Evolutionary conservation across 331 rosid species (phyloP), one percentile per base, ranked within the genome.

Genomic region (Pyrus hybrid): DNA sequence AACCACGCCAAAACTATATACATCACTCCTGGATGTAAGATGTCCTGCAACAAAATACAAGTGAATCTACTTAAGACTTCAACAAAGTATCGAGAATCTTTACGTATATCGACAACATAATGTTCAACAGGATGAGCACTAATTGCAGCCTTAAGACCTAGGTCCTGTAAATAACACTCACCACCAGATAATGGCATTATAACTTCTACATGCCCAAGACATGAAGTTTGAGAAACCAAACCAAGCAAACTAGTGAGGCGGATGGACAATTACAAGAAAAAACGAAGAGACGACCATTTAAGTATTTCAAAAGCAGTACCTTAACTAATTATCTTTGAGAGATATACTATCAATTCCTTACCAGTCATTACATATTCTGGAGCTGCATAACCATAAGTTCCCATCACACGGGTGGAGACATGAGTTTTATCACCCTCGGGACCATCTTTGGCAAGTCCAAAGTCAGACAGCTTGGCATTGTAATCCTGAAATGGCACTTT

Each of bases 351-450:
- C 28, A 67, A 68, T 57, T 58, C 63, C 41, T 58, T 73, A 93
- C 98, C 98, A 5, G 98, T 93, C 98, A 93, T 93, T 70, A 93
- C 98, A 77, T 93, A 93, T 83, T 93, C 97, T 14, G 98, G 98
- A 57, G 98, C 98, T 35, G 98, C 98, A 26, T 93, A 93, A 70
- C 98, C 98, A 71, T 93, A 93, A 26, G 98, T 93, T 86, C 98
- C 98, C 98, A 93, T 93, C 76, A 93, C 98, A 45, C 98, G 93
- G 45, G 45, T 41, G 45, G 45, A 41, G 45, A 41, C 45, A 41
- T 41, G 45, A 41, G 45, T 41, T 41, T 93, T 93, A 74, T 93
- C 98, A 75, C 97, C 98, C 81, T 89, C 98, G 0, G 98, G 98
- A 71, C 98, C 98, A 80, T 93, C 98, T 88, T 93, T 93, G 73